Evolutionary conservation across 1,284 basidiomycete genomes (phyloP).

Genomic region (Schizophyllum commune): DNA sequence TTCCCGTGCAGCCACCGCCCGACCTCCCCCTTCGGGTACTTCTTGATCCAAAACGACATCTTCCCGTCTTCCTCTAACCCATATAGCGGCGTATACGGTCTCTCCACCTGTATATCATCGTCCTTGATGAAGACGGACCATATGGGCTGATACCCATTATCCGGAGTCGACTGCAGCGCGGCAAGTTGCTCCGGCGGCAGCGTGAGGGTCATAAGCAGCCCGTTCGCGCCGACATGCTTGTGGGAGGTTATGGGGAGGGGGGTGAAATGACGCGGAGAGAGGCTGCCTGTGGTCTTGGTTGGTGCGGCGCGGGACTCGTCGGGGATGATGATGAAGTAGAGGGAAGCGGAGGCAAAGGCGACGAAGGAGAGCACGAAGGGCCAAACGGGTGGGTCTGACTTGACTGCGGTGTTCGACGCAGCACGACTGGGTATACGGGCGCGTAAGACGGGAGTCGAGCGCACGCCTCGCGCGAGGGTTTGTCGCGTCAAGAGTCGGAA

Average conservation of each 20-base stretch:
- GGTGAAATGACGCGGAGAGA: conserved; percentile 58
- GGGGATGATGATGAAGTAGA: conserved; percentile 44
- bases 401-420: not conserved
- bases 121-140: conserved; percentile 80
- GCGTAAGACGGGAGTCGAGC: not conserved
- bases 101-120: conserved; percentile 82
- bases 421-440: not conserved
- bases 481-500: not conserved
- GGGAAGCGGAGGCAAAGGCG: conserved; percentile 28
- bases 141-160: conserved; percentile 35
- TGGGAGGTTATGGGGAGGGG: conserved; percentile 50
- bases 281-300: conserved; percentile 24
- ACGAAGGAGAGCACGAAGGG: conserved; percentile 5
- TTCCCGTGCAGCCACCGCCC: conserved; percentile 76
- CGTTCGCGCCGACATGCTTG: conserved; percentile 40
- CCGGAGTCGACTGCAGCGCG: not conserved
- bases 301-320: conserved; percentile 34
- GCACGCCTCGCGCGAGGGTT: not conserved
- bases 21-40: conserved; percentile 73
- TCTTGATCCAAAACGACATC: conserved; percentile 73
- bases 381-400: not conserved
- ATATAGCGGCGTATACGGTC: conserved; percentile 75
- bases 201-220: conserved; percentile 55
- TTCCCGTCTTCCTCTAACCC: conserved; percentile 56
- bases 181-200: conserved; percentile 36